Percentiles rank a stretch among this genome's conserved stretches.
These are phyloP conservation scores for Thamnidium elegans DNA, from an alignment of 192 early-diverging fungal species.

Conservation along the genomic window DNA sequence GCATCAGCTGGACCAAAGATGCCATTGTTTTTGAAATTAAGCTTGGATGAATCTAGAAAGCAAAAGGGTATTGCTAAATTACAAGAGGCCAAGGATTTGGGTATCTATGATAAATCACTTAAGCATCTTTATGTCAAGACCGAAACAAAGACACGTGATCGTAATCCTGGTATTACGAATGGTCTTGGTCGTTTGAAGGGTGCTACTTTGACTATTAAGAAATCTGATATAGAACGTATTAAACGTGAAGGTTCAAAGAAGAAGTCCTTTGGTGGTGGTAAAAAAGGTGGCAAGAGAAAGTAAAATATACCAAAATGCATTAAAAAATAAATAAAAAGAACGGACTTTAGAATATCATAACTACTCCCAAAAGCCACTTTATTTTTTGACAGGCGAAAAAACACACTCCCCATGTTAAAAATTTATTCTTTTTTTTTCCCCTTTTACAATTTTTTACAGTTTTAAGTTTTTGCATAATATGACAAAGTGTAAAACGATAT, in stretches of 20 bases:
- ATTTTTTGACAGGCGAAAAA: no score
- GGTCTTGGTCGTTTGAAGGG: conserved; percentile 44
- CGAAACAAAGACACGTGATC: conserved; percentile 17
- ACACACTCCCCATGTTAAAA: not conserved
- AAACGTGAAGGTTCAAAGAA: conserved; percentile 25
- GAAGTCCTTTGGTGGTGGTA: not conserved
- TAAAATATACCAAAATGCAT: not conserved
- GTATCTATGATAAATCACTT: conserved; percentile 41
- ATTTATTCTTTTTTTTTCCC: not conserved
- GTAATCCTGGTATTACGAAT: conserved; percentile 38
- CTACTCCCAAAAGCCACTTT: no score
- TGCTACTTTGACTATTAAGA: conserved; percentile 37
- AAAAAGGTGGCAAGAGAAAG: conserved; percentile 9
- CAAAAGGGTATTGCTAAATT: conserved; percentile 22
- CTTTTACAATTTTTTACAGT: no score
- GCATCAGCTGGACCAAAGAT: conserved; percentile 20
- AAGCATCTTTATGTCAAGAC: conserved; percentile 39
- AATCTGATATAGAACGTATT: conserved; percentile 37
- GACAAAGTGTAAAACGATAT: conserved; percentile 47
- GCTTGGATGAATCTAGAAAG: conserved; percentile 34
- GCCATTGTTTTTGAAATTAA: conserved; percentile 34
- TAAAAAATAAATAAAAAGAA: not conserved
- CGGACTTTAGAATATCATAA: no score
- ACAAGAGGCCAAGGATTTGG: conserved; percentile 44
- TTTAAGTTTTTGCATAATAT: no score